phyloP scores from a whole-genome alignment of 306 rosid species.

The Vicia sativa region DNA sequence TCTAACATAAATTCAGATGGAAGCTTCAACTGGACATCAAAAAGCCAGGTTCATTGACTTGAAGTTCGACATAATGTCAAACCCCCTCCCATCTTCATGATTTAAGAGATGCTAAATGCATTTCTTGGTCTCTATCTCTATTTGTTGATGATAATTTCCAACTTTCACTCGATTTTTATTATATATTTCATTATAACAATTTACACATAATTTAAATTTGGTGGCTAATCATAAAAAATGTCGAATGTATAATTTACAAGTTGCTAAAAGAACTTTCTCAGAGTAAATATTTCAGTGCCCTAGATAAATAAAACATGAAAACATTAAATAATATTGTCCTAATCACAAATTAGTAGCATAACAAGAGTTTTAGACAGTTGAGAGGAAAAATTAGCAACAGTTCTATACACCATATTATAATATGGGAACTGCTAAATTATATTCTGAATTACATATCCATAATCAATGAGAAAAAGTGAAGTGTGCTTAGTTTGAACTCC shows the following conservation, averaged over 20 bases:
- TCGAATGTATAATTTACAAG: neutral
- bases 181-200: neutral
- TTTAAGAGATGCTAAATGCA: neutral
- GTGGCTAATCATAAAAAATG: neutral
- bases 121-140: conserved; percentile 5
- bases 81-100: neutral
- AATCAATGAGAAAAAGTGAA: neutral
- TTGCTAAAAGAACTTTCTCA: neutral
- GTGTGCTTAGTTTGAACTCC: neutral
- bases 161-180: conserved; percentile 9
- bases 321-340: conserved; percentile 6
- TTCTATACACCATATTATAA: neutral
- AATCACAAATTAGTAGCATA: neutral
- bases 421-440: conserved; percentile 3
- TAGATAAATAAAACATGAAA: conserved; percentile 2
- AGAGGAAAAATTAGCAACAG: neutral
- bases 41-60: neutral
- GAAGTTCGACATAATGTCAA: neutral
- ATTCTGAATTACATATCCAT: neutral
- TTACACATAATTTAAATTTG: too few relatives aligned
- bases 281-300: conserved; percentile 9
- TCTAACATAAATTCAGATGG: neutral
- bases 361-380: neutral
- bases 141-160: neutral
- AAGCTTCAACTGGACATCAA: conserved; percentile 2